Percentiles rank a stretch among this genome's conserved stretches.
These are phyloP conservation scores for Coccomyxa sp. DNA, from an alignment of 139 green algal genomes.

Conservation along the genomic window DNA sequence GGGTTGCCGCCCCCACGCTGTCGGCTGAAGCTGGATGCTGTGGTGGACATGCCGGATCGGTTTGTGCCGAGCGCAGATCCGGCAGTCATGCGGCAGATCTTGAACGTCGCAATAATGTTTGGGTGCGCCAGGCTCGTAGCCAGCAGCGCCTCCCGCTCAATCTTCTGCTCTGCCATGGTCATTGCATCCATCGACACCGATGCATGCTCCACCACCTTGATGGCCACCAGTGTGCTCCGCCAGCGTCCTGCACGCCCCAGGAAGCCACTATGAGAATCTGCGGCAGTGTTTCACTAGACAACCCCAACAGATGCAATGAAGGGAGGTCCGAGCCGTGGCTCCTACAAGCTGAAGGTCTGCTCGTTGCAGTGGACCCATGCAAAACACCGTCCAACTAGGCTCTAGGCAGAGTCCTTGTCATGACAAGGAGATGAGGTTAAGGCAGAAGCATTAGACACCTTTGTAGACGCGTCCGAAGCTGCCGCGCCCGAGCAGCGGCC, in stretches of 20 bases:
- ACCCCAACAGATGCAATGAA: too few species aligned
- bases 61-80: neutral
- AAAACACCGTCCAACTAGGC: too few species aligned
- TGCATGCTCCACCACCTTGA: conserved; percentile 28
- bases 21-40: too few species aligned
- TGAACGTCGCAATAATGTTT: conserved; percentile 22
- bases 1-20: too few species aligned
- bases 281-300: neutral
- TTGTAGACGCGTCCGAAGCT: conserved; percentile 7
- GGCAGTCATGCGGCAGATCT: conserved; percentile 11
- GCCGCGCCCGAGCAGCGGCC: conserved; percentile 4
- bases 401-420: too few species aligned
- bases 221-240: conserved; percentile 18
- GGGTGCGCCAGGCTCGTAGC: conserved; percentile 13
- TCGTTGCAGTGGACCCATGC: too few species aligned
- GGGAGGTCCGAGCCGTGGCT: too few species aligned
- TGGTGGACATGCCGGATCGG: too few species aligned
- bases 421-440: too few species aligned
- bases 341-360: too few species aligned
- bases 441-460: neutral
- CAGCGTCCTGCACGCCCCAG: conserved; percentile 10
- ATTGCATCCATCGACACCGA: neutral
- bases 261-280: neutral
- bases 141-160: conserved; percentile 19
- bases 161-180: neutral